These are phyloP conservation scores for Nitzschia putrida DNA, from an alignment of 108 stramenopile genomes.

Conservation along the genomic window DNA sequence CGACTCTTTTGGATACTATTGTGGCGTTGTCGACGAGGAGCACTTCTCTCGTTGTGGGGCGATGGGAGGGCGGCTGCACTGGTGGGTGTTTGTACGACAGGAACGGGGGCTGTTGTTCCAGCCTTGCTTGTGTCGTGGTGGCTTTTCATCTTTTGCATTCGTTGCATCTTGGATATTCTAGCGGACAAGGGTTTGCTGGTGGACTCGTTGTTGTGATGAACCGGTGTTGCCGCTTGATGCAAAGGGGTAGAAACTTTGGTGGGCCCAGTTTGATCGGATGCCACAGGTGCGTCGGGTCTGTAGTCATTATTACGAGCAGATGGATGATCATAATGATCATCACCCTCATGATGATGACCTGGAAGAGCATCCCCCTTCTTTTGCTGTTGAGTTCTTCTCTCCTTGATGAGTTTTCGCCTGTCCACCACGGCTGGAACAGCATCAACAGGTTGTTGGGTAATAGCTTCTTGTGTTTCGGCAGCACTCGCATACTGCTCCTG, in stretches of 20 bases:
- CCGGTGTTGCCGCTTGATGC: not conserved
- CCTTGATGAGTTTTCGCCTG: conserved; percentile 31
- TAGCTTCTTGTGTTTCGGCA: conserved; percentile 1
- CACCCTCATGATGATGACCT: not conserved
- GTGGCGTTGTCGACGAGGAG: conserved; percentile 14
- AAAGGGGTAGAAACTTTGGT: not conserved
- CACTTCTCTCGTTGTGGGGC: conserved; percentile 1
- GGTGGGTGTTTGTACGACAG: not conserved
- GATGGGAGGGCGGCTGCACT: not conserved
- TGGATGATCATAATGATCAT: not conserved
- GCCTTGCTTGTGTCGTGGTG: not conserved
- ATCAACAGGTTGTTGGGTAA: not conserved
- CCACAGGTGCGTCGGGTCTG: not conserved
- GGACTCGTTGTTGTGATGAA: not conserved
- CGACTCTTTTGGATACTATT: conserved; percentile 6
- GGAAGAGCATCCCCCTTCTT: not conserved
- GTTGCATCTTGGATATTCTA: conserved; percentile 20
- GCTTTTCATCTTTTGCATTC: conserved; percentile 33
- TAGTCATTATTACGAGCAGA: not conserved
- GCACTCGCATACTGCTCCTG: conserved; percentile 16
- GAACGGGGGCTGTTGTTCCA: not conserved
- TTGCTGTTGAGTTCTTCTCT: conserved; percentile 26
- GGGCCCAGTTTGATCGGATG: not conserved
- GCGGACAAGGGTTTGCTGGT: not conserved
- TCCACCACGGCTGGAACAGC: conserved; percentile 11